These are phyloP conservation scores for carrot (Daucus carota) DNA, from an alignment of 129 eudicot species.

Conservation along the genomic window DH1_v3.0 NC_030383.2:14332001-14332500, in stretches of 20 bases:
- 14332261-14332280: not conserved
- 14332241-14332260: not conserved
- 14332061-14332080: too few relatives aligned
- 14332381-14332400: not conserved
- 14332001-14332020: too few relatives aligned
- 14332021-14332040: too few relatives aligned
- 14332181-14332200: not conserved
- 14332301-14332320: not conserved
- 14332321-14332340: not conserved
- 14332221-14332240: not conserved
- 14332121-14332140: too few relatives aligned
- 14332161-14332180: too few relatives aligned
- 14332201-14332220: too few relatives aligned
- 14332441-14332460: not conserved
- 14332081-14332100: too few relatives aligned
- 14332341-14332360: not conserved
- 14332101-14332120: too few relatives aligned
- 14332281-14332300: not conserved
- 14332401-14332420: constrained; percentile 7
- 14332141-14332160: too few relatives aligned
- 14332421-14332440: not conserved
- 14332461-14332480: not conserved
- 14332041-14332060: too few relatives aligned
- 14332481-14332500: not conserved
- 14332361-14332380: not conserved